Conservation (phyloP, 2,329 filamentous ascomycete genomes). For the Arthroderma sp. region DNA sequence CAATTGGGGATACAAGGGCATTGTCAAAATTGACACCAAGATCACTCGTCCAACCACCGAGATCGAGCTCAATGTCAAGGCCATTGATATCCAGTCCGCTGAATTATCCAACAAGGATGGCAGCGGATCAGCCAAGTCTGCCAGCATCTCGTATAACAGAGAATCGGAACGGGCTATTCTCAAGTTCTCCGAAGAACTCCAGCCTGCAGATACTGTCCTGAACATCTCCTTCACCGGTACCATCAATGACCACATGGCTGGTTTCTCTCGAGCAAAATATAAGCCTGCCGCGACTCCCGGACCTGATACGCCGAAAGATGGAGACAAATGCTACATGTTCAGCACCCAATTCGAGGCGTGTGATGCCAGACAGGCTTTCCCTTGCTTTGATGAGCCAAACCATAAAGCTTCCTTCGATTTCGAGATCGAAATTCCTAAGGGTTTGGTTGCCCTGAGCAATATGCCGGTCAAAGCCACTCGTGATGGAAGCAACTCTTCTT, state of each 20-base stretch:
- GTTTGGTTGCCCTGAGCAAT: constrained; percentile 82
- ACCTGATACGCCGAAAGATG: constrained; percentile 62
- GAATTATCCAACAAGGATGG: constrained; percentile 24
- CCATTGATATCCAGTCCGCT: constrained; percentile 61
- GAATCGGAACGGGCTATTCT: constrained; percentile 74
- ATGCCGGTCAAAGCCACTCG: constrained; percentile 73
- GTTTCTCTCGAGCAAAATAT: constrained; percentile 90
- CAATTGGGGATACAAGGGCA: constrained; percentile 72
- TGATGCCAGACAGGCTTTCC: constrained; percentile 87
- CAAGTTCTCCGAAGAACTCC: constrained; percentile 58
- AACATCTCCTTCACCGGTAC: constrained; percentile 63
- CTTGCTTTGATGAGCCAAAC: constrained; percentile 96
- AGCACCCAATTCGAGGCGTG: constrained; percentile 97
- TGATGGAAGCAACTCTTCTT: constrained; percentile 52
- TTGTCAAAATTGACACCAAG: constrained; percentile 64
- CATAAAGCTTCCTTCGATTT: constrained; percentile 95
- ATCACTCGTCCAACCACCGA: constrained; percentile 59
- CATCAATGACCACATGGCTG: constrained; percentile 83
- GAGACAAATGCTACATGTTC: constrained; percentile 57
- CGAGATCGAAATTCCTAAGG: constrained; percentile 76
- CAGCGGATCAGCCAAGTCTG: constrained; percentile 35
- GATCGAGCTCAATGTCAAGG: constrained; percentile 71
- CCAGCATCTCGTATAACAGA: constrained; percentile 64
- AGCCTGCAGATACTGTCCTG: constrained; percentile 54
- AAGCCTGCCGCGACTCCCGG: constrained; percentile 62